Base-by-base conservation (phyloP, 2,329 filamentous ascomycete species). In the Blumeria hordei region DNA sequence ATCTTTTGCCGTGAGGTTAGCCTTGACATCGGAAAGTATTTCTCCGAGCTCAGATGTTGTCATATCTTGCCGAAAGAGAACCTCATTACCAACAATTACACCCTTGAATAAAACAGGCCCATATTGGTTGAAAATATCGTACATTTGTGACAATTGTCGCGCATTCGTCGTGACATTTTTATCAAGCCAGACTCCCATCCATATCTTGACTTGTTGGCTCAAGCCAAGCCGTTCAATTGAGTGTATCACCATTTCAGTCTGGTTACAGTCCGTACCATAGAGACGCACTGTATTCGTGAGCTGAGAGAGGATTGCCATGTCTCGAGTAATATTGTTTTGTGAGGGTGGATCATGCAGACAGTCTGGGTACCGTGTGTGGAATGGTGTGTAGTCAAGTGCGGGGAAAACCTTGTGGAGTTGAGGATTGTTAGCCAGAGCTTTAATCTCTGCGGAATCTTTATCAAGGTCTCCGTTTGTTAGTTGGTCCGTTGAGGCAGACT, bases 221-320 rank as follows among this genome's bases (percentile, higher is more conserved):
- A 95, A 70, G 54, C 82, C 73, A 11, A 96, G 74, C 53, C 75
- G 75, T 56, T 85, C 73, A 61, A 96, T 82, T 18, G 88, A 81
- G 62, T 92, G 81, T 8, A 96, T 71, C 0, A 93, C 78, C 84
- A 96, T 92, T 67, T 94, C 78, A 0, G 90, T 96, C 69, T 96
- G 90, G 68, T 95, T 95, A 74, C 90, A 96, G 69, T 96, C 90
- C 11, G 87, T 96, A 53, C 90, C 90, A 66, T 96, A 96, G 0
- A 95, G 73, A 7, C 90, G 82, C 51, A 96, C 77, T 3, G 80
- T 81, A 65, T 94, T 88, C 57, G 88, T 94, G 45, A 96, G 73
- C 66, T 94, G 88, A 11, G 85, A 88, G 54, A 96, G 78, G 9
- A 95, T 81, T 1, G 92, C 90, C 57, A 95, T 72, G 65, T 96